phyloP scores from a whole-genome alignment of 257 asterid species.

The Nicotiana paniculata region DNA sequence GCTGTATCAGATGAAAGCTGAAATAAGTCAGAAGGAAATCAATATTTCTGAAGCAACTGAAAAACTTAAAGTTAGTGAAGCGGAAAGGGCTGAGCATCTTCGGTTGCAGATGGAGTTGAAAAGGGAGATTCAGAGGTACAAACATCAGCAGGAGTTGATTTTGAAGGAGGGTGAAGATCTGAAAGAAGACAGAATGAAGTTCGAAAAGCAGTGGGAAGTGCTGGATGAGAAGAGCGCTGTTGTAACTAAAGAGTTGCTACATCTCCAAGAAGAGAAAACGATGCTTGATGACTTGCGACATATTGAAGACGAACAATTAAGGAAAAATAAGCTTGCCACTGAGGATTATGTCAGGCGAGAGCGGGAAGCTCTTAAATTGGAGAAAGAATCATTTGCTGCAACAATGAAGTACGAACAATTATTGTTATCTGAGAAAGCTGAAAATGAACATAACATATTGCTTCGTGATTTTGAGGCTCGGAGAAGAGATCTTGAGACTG shows the following conservation, averaged over 20 bases:
- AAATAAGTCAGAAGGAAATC: conserved; percentile 39
- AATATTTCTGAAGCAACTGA: conserved; percentile 41
- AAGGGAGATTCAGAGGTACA: conserved; percentile 64
- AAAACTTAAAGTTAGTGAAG: conserved; percentile 42
- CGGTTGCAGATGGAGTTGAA: conserved; percentile 49
- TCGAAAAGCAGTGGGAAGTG: conserved; percentile 82
- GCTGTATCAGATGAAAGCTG: conserved; percentile 54
- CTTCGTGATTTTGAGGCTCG: conserved; percentile 51
- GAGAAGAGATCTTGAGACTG: conserved; percentile 55
- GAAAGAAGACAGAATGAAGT: conserved; percentile 58
- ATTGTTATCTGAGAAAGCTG: conserved; percentile 39
- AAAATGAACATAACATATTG: conserved; percentile 38
- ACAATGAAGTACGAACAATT: conserved; percentile 55
- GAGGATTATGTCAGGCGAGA: conserved; percentile 51
- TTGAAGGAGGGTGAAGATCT: conserved; percentile 55
- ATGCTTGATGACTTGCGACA: conserved; percentile 33
- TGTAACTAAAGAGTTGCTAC: conserved; percentile 32
- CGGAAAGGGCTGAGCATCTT: conserved; percentile 51
- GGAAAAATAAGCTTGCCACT: conserved; percentile 44
- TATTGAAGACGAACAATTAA: conserved; percentile 43
- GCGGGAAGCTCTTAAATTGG: conserved; percentile 56
- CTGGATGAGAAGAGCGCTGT: conserved; percentile 65
- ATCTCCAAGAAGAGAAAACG: conserved; percentile 46
- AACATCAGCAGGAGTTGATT: conserved; percentile 38
- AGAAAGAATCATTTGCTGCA: conserved; percentile 69